Conservation (phyloP, 2,329 filamentous ascomycete species). For the Exophiala aquamarina region DNA sequence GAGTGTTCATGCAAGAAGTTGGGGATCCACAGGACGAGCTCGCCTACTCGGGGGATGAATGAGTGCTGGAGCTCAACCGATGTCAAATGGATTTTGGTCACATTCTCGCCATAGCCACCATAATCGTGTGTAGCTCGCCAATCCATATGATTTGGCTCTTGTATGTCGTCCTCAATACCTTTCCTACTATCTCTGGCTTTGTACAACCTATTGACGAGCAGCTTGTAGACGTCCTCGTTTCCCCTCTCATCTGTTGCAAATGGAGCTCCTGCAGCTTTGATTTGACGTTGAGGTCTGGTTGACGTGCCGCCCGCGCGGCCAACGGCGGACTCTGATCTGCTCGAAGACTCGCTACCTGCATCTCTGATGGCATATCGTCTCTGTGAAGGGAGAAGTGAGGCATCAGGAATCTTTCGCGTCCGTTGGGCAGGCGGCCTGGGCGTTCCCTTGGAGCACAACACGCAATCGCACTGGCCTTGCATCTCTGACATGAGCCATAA, state of each 20-base stretch:
- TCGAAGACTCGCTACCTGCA: conserved; percentile 9
- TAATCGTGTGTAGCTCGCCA: conserved; percentile 51
- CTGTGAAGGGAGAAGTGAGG: not conserved
- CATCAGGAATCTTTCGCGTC: conserved; percentile 17
- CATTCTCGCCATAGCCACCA: conserved; percentile 30
- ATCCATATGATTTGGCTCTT: conserved; percentile 54
- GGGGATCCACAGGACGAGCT: conserved; percentile 55
- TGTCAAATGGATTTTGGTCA: conserved; percentile 43
- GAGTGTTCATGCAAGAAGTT: conserved; percentile 35
- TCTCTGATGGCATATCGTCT: conserved; percentile 15
- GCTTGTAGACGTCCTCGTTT: conserved; percentile 54
- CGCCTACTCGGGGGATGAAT: conserved; percentile 56
- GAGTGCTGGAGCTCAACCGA: conserved; percentile 45
- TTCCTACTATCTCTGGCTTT: conserved; percentile 29
- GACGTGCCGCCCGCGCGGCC: conserved; percentile 14
- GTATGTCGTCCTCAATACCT: conserved; percentile 45
- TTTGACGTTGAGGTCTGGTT: conserved; percentile 23
- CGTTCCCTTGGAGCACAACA: conserved; percentile 41
- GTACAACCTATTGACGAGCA: conserved; percentile 50
- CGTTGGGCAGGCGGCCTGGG: conserved; percentile 11
- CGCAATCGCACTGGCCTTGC: conserved; percentile 49
- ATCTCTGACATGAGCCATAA: conserved; percentile 53
- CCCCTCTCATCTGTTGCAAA: conserved; percentile 50
- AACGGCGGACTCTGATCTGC: conserved; percentile 12
- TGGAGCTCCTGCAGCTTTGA: conserved; percentile 19